Conservation (phyloP, 352 stramenopile species). For the Proteromonas lacertae region DNA sequence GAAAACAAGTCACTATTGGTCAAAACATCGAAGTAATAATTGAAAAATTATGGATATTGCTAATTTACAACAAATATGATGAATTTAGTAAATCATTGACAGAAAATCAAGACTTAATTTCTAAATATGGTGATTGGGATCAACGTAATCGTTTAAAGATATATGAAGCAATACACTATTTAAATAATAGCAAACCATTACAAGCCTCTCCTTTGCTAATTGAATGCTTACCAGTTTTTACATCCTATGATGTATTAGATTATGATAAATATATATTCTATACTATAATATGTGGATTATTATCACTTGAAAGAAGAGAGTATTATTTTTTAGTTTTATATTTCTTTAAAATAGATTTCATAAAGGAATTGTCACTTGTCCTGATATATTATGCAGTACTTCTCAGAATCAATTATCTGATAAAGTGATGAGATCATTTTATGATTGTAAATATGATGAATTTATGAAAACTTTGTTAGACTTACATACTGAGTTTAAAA, state of each 20-base stretch:
- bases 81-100: slow-evolving; percentile 42
- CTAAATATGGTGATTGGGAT: slow-evolving; percentile 89
- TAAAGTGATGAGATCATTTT: slow-evolving; percentile 40
- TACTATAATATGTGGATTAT: not conserved
- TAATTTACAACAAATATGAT: no score
- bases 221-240: not conserved
- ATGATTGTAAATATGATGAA: slow-evolving; percentile 33
- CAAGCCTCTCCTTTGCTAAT: not conserved
- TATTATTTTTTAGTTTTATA: slow-evolving; percentile 22
- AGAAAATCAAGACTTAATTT: slow-evolving; percentile 39
- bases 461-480: slow-evolving; percentile 83
- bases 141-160: slow-evolving; percentile 87
- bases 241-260: not conserved
- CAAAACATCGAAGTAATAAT: no score
- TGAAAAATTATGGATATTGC: no score
- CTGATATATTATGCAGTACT: no score
- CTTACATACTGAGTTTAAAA: slow-evolving; percentile 86
- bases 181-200: no score
- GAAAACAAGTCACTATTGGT: no score
- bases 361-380: no score
- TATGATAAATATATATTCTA: not conserved
- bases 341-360: no score
- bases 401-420: no score
- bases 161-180: slow-evolving; percentile 75
- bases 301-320: not conserved